phyloP scores from a whole-genome alignment of 73 alveolate species.

The Symbiodinium pilosum region DNA sequence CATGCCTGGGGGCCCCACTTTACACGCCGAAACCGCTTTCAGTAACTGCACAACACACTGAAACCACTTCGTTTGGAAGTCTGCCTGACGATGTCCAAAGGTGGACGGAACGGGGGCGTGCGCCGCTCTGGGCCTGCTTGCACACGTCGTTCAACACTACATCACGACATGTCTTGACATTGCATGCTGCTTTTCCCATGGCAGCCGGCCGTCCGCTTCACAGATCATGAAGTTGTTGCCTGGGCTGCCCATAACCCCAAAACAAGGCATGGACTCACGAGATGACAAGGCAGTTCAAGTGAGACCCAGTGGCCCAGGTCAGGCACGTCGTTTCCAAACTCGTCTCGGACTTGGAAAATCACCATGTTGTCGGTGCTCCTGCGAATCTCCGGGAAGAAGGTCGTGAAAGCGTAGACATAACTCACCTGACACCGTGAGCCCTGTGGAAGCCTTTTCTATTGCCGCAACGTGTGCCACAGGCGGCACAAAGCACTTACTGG shows the following conservation, averaged over 20 bases:
- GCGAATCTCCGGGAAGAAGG: constrained; percentile 72
- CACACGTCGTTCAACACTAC: no score
- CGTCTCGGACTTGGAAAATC: constrained; percentile 73
- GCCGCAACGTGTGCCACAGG: neutral
- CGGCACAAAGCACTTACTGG: neutral
- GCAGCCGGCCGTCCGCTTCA: constrained; percentile 54
- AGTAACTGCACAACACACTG: no score
- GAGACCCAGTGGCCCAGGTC: constrained; percentile 19
- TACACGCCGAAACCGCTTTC: no score
- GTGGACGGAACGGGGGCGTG: constrained; percentile 56
- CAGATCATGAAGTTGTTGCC: constrained; percentile 87
- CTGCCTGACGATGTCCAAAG: constrained; percentile 44
- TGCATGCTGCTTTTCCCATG: no score
- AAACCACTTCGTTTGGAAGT: neutral
- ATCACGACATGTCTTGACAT: no score
- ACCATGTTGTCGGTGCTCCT: constrained; percentile 72
- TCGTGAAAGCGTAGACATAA: constrained; percentile 69
- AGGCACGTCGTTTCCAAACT: constrained; percentile 71
- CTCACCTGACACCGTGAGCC: neutral
- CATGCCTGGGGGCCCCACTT: neutral
- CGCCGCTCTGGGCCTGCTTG: constrained; percentile 40
- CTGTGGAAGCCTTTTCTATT: neutral
- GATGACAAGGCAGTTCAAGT: neutral
- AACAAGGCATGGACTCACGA: no score
- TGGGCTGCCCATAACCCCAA: neutral